Evolutionary conservation across 1,139 yeast genomes (phyloP).

Genomic region (Insectozyma bohioensis): DNA sequence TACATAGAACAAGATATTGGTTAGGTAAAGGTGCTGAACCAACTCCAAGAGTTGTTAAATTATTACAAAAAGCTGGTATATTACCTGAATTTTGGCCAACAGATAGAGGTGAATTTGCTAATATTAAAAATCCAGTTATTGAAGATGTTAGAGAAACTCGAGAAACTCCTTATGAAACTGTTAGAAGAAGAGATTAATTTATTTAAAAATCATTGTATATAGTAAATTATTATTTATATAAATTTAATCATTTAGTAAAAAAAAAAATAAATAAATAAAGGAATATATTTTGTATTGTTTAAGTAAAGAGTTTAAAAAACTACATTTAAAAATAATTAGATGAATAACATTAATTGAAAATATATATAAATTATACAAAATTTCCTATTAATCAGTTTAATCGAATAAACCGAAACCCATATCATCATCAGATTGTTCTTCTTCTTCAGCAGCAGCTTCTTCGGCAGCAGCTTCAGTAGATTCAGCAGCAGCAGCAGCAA

Average conservation of each 20-base stretch:
- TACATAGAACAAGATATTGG: slow-evolving; percentile 95
- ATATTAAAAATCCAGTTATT: slow-evolving; percentile 29
- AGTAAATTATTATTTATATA: too few relatives aligned
- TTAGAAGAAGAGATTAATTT: slow-evolving; percentile 32
- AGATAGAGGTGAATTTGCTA: slow-evolving; percentile 39
- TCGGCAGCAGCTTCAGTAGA: slow-evolving; percentile 65
- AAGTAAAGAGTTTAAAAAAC: too few relatives aligned
- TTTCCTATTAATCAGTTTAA: slow-evolving; percentile 45
- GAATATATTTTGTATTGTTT: too few relatives aligned
- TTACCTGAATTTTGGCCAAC: slow-evolving; percentile 74
- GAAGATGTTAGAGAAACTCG: slow-evolving; percentile 25
- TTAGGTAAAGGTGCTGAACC: slow-evolving; percentile 98
- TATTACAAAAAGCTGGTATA: slow-evolving; percentile 77
- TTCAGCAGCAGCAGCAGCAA: slow-evolving; percentile 86
- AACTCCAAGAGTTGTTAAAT: slow-evolving; percentile 72
- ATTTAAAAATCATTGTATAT: background rate
- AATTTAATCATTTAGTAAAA: too few relatives aligned
- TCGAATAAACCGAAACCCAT: slow-evolving; percentile 99
- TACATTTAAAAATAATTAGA: too few relatives aligned
- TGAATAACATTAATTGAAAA: too few relatives aligned
- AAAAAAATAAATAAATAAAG: too few relatives aligned
- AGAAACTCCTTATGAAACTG: slow-evolving; percentile 35
- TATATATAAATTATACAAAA: too few relatives aligned
- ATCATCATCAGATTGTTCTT: slow-evolving; percentile 71
- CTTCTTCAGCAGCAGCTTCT: slow-evolving; percentile 70